Base-by-base conservation (phyloP, 2,329 filamentous ascomycete species). In the Cytospora chrysosperma region DNA sequence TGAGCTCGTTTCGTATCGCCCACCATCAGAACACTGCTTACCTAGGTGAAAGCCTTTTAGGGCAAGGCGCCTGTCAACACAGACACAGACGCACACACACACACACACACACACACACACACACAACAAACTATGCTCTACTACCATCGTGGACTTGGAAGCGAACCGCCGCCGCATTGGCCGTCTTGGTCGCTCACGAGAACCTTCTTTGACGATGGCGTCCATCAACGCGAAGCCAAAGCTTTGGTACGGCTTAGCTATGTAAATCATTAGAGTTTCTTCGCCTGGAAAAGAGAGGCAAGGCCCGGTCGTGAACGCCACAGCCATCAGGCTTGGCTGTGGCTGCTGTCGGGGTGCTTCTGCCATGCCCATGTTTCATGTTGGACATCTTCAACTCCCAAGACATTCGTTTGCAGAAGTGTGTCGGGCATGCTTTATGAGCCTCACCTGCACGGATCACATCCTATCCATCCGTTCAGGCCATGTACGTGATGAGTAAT, bases 321-420 rank as follows among this genome's bases (percentile, higher is more conserved):
- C 32, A 58, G 40, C 47, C 50, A 43, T 52, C 17, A 17, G 37
- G 28, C 19, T 34, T 52, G 47, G 21, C 21, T 53, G 57, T 59
- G 57, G 57, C 57, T 59, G 57, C 37, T 59, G 57, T 28, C 57
- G 32, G 49, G 28, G 17, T 59, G 57, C 57, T 58, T 59, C 53
- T 30, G 50, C 27, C 26, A 3, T 52, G 37, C 50, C 50, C 15
- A 53, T 54, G 57, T 54, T 54, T 47, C 57, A 24, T 24, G 43
- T 47, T 21, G 43, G 17, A n/a, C 43, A 47, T 47, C 43, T 24
- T 47, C 43, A 47, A 24, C n/a, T 24, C n/a, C 10, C 43, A 47
- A 21, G 43, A 24, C 43, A 47, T 21, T 47, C n/a, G 37, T 47
- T 21, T 47, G 10, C 32, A 24, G n/a, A 24, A n/a, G 43, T 47